phyloP scores from a whole-genome alignment of 805 yeast species.

The Clavispora vitiphila region DNA sequence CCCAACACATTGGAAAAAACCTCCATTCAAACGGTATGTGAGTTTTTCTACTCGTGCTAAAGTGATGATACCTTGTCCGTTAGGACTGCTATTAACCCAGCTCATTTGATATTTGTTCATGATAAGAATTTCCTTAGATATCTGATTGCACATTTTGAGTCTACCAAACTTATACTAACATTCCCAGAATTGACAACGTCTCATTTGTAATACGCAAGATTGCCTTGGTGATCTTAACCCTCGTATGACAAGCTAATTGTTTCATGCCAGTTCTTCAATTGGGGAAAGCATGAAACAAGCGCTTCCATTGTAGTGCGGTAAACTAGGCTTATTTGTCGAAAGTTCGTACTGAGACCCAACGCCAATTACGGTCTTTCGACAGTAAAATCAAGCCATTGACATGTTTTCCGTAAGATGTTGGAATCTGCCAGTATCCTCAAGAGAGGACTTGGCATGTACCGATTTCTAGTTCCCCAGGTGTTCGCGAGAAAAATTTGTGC shows the following conservation, averaged over 20 bases:
- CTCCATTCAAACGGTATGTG: conserved; percentile 9
- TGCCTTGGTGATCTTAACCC: no score
- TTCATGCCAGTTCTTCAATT: no score
- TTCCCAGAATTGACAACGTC: background rate
- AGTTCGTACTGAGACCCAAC: background rate
- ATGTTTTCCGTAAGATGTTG: no score
- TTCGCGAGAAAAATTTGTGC: conserved; percentile 1
- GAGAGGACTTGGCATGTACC: background rate
- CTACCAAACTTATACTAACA: background rate
- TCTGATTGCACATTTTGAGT: conserved; percentile 11
- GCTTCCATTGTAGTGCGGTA: background rate
- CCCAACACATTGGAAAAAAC: background rate
- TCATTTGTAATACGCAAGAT: no score
- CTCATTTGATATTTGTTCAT: conserved; percentile 21
- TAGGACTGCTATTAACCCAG: conserved; percentile 20
- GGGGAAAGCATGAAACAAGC: background rate
- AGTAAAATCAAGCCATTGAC: no score
- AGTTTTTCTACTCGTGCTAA: conserved; percentile 7
- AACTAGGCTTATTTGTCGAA: background rate
- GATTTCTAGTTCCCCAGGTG: background rate
- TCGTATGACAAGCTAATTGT: no score
- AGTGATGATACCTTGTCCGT: conserved; percentile 18
- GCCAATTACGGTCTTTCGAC: no score
- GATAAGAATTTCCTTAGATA: conserved; percentile 17
- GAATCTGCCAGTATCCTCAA: no score